Conservation (phyloP, 2,329 filamentous ascomycete species). For the Mollisia scopiformis region DNA sequence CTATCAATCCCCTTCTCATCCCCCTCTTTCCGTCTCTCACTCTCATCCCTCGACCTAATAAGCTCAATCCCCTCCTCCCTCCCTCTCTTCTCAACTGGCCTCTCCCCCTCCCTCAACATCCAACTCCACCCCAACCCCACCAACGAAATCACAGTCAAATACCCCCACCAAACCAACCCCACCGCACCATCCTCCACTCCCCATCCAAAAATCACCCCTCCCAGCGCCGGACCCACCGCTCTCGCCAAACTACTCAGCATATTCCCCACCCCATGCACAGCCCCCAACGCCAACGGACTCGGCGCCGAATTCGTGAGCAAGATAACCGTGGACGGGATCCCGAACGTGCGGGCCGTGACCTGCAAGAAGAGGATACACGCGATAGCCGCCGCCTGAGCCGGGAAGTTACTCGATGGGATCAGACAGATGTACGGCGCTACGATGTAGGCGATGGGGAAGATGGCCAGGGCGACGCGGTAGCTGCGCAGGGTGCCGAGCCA, state of each 20-base stretch:
- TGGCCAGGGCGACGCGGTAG: slow-evolving; percentile 67
- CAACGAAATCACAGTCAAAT: slow-evolving; percentile 38
- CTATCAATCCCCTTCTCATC: background rate
- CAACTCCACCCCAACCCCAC: slow-evolving; percentile 39
- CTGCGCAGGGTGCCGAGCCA: slow-evolving; percentile 68
- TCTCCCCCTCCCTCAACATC: slow-evolving; percentile 22
- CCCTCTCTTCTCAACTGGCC: slow-evolving; percentile 17
- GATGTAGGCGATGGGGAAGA: slow-evolving; percentile 73
- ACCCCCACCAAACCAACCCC: slow-evolving; percentile 34
- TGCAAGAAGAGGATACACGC: slow-evolving; percentile 66
- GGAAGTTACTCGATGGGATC: slow-evolving; percentile 44
- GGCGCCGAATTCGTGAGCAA: slow-evolving; percentile 63
- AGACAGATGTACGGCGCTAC: slow-evolving; percentile 72
- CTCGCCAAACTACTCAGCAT: slow-evolving; percentile 51
- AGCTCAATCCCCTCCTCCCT: slow-evolving; percentile 11
- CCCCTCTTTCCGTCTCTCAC: background rate
- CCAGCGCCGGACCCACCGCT: slow-evolving; percentile 53
- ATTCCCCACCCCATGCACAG: slow-evolving; percentile 56
- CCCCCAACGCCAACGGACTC: slow-evolving; percentile 56
- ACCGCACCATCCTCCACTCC: slow-evolving; percentile 34
- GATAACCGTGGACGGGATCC: slow-evolving; percentile 60
- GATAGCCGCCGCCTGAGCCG: slow-evolving; percentile 54
- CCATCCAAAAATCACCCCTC: slow-evolving; percentile 40
- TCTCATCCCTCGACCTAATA: background rate
- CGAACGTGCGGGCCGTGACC: slow-evolving; percentile 73